These are phyloP conservation scores for Penicillium arizonense DNA, from an alignment of 495 filamentous ascomycete species.

Conservation along the genomic window DNA sequence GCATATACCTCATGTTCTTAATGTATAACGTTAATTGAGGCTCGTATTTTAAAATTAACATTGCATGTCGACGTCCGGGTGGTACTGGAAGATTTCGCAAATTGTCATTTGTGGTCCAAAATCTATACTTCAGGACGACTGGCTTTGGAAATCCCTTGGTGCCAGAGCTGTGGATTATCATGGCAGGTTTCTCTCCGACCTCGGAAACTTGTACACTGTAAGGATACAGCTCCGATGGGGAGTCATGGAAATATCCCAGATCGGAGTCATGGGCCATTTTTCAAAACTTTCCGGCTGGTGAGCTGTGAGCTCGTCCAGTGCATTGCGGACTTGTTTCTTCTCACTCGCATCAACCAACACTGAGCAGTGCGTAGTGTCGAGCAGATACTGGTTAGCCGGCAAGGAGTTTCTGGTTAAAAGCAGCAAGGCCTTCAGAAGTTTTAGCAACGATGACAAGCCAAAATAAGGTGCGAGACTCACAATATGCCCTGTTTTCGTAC, in stretches of 20 bases:
- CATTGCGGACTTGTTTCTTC: slow-evolving; percentile 3
- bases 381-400: slow-evolving; percentile 29
- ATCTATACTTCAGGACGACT: slow-evolving; percentile 43
- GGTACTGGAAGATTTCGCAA: slow-evolving; percentile 24
- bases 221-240: slow-evolving; percentile 4
- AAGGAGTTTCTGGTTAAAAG: slow-evolving; percentile 39
- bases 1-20: too few relatives aligned
- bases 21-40: too few relatives aligned
- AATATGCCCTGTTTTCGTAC: slow-evolving; percentile 21
- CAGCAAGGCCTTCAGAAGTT: slow-evolving; percentile 20
- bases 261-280: slow-evolving; percentile 12
- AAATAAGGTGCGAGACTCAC: slow-evolving; percentile 1
- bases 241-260: slow-evolving; percentile 19
- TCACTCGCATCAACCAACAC: slow-evolving; percentile 26
- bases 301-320: slow-evolving; percentile 9
- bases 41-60: not conserved
- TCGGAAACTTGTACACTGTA: slow-evolving; percentile 3
- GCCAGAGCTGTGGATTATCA: slow-evolving; percentile 59
- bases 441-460: not conserved
- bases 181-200: slow-evolving; percentile 40
- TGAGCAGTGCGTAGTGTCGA: slow-evolving; percentile 28
- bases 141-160: slow-evolving; percentile 54
- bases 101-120: slow-evolving; percentile 40
- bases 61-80: not conserved
- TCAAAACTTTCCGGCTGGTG: slow-evolving; percentile 9